Evolutionary conservation across 441 rosid genomes (phyloP).

Genomic region (Pelargonium fulgidum): DNA sequence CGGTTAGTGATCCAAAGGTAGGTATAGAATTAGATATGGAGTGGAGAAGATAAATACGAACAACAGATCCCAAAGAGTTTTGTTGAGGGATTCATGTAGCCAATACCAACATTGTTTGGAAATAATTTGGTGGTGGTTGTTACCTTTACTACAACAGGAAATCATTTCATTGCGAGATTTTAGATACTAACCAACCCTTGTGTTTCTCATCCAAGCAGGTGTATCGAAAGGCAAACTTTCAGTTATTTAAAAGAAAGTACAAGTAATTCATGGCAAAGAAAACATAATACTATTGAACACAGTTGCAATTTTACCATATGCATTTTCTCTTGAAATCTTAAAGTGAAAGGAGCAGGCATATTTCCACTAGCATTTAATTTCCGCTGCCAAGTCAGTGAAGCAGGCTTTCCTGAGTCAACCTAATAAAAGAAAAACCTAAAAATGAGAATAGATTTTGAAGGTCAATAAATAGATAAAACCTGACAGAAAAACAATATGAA

Average conservation of each 20-base stretch:
- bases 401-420: slow-evolving; percentile 46
- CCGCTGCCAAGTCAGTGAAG: slow-evolving; percentile 67
- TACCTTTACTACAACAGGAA: neutral
- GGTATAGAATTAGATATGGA: no score
- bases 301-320: slow-evolving; percentile 45
- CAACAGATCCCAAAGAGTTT: no score
- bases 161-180: neutral
- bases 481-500: neutral
- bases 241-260: neutral
- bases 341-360: slow-evolving; percentile 36
- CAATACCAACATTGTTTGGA: no score
- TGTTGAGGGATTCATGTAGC: no score
- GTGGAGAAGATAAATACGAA: no score
- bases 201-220: neutral
- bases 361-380: slow-evolving; percentile 39
- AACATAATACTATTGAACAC: neutral
- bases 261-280: neutral
- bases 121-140: no score
- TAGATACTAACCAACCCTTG: neutral
- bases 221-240: neutral
- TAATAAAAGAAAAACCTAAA: slow-evolving; percentile 18
- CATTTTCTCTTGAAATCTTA: slow-evolving; percentile 39
- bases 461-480: neutral
- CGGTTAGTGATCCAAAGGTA: no score
- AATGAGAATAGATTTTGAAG: slow-evolving; percentile 11